phyloP scores from a whole-genome alignment of 345 rosid genomes.

The Garcia nutans region DNA sequence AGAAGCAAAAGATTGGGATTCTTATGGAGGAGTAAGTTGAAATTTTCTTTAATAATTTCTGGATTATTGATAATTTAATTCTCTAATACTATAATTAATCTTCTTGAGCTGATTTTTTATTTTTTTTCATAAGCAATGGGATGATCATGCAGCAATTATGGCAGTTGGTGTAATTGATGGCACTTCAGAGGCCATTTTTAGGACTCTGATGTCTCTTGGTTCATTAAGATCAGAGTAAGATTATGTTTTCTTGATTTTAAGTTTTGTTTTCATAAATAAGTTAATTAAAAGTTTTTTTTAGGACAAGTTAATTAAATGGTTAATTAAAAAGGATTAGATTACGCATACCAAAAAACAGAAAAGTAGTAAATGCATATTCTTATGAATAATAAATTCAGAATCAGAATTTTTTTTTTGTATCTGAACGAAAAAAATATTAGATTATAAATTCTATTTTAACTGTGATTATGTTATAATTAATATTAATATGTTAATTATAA shows the following conservation, averaged over 20 bases:
- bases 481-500: too few relatives aligned
- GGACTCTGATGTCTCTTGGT: constrained; percentile 76
- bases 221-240: constrained; percentile 84
- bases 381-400: too few relatives aligned
- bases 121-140: constrained; percentile 67
- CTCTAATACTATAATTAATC: not conserved
- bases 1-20: constrained; percentile 81
- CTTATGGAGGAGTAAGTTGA: constrained; percentile 51
- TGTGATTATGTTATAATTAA: too few relatives aligned
- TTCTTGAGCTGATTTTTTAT: not conserved
- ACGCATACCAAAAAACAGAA: too few relatives aligned
- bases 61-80: constrained; percentile 5
- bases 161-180: constrained; percentile 88
- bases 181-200: constrained; percentile 78
- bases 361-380: too few relatives aligned
- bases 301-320: too few relatives aligned
- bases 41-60: not conserved
- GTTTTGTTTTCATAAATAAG: not conserved
- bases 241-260: constrained; percentile 4
- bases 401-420: too few relatives aligned
- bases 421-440: too few relatives aligned
- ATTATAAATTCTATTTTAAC: too few relatives aligned
- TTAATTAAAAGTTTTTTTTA: too few relatives aligned
- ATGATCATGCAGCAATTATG: constrained; percentile 90
- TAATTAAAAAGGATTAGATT: not conserved